Percentiles rank a stretch among this genome's conserved stretches.
Evolutionary conservation across 805 yeast species (phyloP).

Genomic region (Torulaspora maleeae): DNA sequence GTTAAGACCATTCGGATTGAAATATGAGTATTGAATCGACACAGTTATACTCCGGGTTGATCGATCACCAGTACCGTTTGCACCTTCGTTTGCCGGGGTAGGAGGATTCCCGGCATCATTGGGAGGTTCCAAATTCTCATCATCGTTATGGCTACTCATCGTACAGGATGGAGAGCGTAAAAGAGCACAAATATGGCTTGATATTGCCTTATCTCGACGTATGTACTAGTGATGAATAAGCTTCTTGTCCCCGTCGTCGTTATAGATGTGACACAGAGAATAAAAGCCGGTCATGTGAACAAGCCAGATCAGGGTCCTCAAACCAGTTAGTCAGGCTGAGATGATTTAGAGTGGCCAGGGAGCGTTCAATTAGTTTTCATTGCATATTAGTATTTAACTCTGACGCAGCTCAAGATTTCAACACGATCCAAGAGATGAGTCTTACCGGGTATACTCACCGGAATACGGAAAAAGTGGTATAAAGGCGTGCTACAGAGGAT

Average conservation of each 20-base stretch:
- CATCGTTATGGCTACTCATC: slow-evolving; percentile 7
- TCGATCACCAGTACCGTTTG: background rate
- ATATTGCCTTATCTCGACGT: background rate
- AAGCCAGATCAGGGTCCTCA: background rate
- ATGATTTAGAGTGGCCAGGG: background rate
- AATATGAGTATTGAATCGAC: slow-evolving; percentile 30
- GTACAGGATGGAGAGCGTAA: background rate
- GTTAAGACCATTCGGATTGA: slow-evolving; percentile 17
- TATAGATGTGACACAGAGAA: background rate
- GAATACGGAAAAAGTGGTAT: background rate
- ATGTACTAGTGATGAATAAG: background rate
- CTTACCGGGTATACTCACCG: no score
- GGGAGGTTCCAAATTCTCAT: slow-evolving; percentile 7
- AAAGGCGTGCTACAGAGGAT: background rate
- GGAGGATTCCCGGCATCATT: slow-evolving; percentile 10
- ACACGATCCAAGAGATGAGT: no score
- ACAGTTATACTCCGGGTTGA: slow-evolving; percentile 31
- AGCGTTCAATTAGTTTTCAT: background rate
- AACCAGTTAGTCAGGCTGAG: background rate
- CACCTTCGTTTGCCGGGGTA: slow-evolving; percentile 2
- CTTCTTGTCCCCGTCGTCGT: background rate
- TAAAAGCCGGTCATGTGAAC: background rate
- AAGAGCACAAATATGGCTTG: background rate
- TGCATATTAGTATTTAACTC: background rate
- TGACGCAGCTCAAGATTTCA: no score